Evolutionary conservation across 2,329 filamentous ascomycete genomes (phyloP), one percentile per base, ranked within the genome.

Genomic region (Colletotrichum limetticola): DNA sequence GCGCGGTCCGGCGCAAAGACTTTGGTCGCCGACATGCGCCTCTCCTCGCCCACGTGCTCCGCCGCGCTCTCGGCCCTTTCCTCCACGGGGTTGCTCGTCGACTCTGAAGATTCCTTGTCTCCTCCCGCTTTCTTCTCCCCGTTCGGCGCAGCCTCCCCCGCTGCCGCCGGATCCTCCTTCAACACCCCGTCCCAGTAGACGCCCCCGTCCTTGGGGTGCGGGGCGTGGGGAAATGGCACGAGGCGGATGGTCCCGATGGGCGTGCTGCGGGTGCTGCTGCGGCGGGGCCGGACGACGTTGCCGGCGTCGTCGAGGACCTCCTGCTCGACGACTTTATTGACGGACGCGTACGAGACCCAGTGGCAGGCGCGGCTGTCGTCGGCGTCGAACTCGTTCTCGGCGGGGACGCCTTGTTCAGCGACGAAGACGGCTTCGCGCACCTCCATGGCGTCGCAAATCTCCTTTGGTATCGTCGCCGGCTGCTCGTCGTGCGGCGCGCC

Each of bases 301-400:
- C 83, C 84, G n/a, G 78, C 77, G 5, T 83, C 80, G 77, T 89
- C 84, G 32, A 82, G 83, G 57, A 84, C 77, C 79, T 87, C 86
- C 5, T 80, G 79, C 71, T 82, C 81, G 57, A 83, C 82, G 4
- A 80, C 83, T 61, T 82, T 85, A 66, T 88, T 88, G 68, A 93
- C 87, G 19, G 88, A 91, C 60, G 91, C 90, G 82, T 97, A 98
- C n/a, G 92, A 86, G 35, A 98, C 92, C 93, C 94, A 98, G 82
- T 98, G 95, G 83, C 92, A 96, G 76, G 91, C 92, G 46, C 94
- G 89, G 1, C 88, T 76, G 81, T 98, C 96, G 80, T 98, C 95
- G 1, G 87, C 84, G 84, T 98, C 96, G 76, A 94, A 88, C 81
- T 98, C 95, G 75, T 91, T 90, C 49, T 93, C 90, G 1, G 91